Conservation (phyloP, 768 basidiomycete genomes). For the Pholiota microspora region DNA sequence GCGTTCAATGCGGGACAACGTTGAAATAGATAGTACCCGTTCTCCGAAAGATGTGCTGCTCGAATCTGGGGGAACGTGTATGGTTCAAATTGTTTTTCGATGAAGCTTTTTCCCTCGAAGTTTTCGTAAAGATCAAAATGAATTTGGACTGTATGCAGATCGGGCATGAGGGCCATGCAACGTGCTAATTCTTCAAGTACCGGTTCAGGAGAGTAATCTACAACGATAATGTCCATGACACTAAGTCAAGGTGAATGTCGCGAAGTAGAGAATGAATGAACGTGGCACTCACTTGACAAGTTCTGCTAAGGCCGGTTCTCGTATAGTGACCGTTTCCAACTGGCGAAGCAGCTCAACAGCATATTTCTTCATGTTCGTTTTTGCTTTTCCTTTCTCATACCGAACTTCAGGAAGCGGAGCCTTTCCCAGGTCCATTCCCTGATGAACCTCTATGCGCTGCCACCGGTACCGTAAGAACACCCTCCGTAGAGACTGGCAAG, state of each 20-base stretch:
- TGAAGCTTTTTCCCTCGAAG: too few species aligned
- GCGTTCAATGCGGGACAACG: not conserved
- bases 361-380: not conserved
- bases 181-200: constrained; percentile 20
- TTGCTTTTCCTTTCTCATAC: not conserved
- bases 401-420: not conserved
- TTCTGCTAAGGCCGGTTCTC: not conserved
- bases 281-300: not conserved
- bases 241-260: not conserved
- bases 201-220: not conserved
- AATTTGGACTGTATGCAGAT: constrained; percentile 21
- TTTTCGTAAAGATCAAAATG: not conserved
- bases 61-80: not conserved
- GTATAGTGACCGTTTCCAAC: not conserved
- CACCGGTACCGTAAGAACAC: not conserved
- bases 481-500: not conserved
- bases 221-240: not conserved
- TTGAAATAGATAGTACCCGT: not conserved
- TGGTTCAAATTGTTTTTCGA: not conserved
- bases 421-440: not conserved
- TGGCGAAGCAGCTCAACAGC: not conserved
- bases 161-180: constrained; percentile 21
- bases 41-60: not conserved
- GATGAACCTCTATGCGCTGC: not conserved
- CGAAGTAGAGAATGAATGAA: not conserved